A percentile compares a stretch with the other conserved stretches of the same genome.
These are phyloP conservation scores for Huntiella savannae DNA, from an alignment of 2,329 filamentous ascomycete genomes.

Conservation along the genomic window DNA sequence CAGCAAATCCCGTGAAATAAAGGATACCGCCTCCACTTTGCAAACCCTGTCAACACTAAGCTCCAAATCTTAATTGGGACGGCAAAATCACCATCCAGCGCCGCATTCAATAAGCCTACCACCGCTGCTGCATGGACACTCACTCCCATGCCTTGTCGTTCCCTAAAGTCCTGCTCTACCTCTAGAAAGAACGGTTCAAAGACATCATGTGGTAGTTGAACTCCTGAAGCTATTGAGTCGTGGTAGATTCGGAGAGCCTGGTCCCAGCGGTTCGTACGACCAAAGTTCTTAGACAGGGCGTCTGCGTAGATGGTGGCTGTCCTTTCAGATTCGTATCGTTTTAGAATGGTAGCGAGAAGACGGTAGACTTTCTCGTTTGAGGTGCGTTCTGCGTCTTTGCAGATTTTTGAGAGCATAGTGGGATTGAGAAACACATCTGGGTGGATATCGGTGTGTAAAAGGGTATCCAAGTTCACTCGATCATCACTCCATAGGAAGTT, in stretches of 20 bases:
- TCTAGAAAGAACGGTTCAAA: constrained; percentile 7
- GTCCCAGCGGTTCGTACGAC: constrained; percentile 15
- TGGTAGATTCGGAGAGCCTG: constrained; percentile 13
- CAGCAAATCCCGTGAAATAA: constrained; percentile 2
- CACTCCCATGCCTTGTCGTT: neutral
- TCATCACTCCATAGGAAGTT: constrained; percentile 18
- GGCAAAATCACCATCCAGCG: constrained; percentile 6
- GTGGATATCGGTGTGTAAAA: constrained; percentile 32
- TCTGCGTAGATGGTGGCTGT: constrained; percentile 12
- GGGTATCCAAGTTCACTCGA: constrained; percentile 17
- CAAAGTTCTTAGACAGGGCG: constrained; percentile 16
- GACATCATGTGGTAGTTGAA: constrained; percentile 1
- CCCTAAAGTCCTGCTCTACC: neutral
- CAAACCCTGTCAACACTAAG: constrained; percentile 1
- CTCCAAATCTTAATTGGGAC: constrained; percentile 5
- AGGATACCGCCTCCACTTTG: neutral
- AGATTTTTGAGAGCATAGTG: constrained; percentile 22
- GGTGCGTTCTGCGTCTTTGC: constrained; percentile 14
- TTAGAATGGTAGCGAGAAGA: constrained; percentile 26
- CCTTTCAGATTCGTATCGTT: constrained; percentile 12
- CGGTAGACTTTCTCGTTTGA: constrained; percentile 20
- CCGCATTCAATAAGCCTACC: constrained; percentile 2
- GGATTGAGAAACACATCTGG: constrained; percentile 35
- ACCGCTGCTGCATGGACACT: neutral
- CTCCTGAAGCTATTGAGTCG: neutral